phyloP scores from a whole-genome alignment of 306 rosid species.

The Luffa aegyptiaca region DNA sequence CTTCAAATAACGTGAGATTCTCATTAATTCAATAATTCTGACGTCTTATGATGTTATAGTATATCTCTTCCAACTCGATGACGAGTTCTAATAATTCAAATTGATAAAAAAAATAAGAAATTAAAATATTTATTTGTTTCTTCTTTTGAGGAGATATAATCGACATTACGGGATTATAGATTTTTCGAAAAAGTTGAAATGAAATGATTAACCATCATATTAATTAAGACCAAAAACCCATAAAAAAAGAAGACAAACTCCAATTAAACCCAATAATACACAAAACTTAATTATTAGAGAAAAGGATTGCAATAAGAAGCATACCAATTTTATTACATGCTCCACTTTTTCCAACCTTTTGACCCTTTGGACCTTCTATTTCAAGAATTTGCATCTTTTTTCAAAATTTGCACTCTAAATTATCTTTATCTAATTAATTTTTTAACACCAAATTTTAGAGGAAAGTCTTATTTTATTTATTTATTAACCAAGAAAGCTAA shows the following conservation, averaged over 20 bases:
- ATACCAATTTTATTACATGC: not conserved
- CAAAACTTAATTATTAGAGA: not conserved
- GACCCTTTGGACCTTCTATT: not conserved
- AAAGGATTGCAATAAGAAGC: not conserved
- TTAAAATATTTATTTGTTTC: not conserved
- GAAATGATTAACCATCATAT: not conserved
- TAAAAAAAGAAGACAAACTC: not conserved
- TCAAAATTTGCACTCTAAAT: not conserved
- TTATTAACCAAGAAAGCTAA: no score
- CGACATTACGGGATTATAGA: not conserved
- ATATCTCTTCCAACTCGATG: not conserved
- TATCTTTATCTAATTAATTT: no score
- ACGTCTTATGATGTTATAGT: not conserved
- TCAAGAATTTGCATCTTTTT: not conserved
- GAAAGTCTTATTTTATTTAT: no score
- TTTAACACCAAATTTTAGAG: no score
- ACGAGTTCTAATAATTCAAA: not conserved
- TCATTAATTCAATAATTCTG: not conserved
- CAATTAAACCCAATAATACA: not conserved
- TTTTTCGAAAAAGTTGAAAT: not conserved
- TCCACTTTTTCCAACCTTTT: not conserved
- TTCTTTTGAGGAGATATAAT: not conserved
- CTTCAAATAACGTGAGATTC: not conserved
- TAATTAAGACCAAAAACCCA: not conserved
- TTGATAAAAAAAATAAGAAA: not conserved